Conservation (phyloP, 495 filamentous ascomycete genomes). For the Penicillium subrubescens region DNA sequence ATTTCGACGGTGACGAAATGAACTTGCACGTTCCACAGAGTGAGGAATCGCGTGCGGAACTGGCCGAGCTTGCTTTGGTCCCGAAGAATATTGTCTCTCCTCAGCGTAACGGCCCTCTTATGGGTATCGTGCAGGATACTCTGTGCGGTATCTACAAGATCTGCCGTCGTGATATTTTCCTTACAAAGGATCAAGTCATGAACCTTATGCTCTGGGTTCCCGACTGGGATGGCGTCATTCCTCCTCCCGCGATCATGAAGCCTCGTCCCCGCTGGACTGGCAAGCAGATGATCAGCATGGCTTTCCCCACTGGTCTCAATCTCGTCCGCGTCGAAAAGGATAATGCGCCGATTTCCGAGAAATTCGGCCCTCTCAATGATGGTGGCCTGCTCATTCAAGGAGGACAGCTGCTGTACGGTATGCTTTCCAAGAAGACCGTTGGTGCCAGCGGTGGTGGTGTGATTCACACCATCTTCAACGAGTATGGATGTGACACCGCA, state of each 20-base stretch:
- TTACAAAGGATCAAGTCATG: slow-evolving; percentile 89
- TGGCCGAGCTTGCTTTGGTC: slow-evolving; percentile 92
- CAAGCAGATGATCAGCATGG: slow-evolving; percentile 94
- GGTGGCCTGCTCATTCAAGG: slow-evolving; percentile 80
- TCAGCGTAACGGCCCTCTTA: slow-evolving; percentile 93
- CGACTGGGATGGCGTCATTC: slow-evolving; percentile 94
- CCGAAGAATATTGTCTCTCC: slow-evolving; percentile 97
- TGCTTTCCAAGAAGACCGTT: slow-evolving; percentile 90
- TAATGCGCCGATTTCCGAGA: slow-evolving; percentile 52
- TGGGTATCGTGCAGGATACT: slow-evolving; percentile 99
- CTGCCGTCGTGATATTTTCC: slow-evolving; percentile 86
- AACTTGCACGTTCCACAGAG: slow-evolving; percentile 98
- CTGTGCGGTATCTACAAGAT: slow-evolving; percentile 96
- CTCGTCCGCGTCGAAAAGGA: slow-evolving; percentile 64
- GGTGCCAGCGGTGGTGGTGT: slow-evolving; percentile 86
- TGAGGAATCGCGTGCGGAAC: slow-evolving; percentile 92
- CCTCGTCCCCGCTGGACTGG: slow-evolving; percentile 96
- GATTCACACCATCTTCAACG: slow-evolving; percentile 95
- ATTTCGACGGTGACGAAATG: slow-evolving; percentile 99
- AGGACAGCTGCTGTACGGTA: slow-evolving; percentile 86
- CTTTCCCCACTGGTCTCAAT: slow-evolving; percentile 85
- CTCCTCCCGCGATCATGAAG: slow-evolving; percentile 86
- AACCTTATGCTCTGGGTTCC: slow-evolving; percentile 96
- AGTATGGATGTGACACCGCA: slow-evolving; percentile 79
- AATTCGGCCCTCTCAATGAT: slow-evolving; percentile 69